A percentile compares a stretch with the other conserved stretches of the same genome.
Evolutionary conservation across 2,329 filamentous ascomycete species (phyloP).

Genomic region (Fusarium pseudograminearum): DNA sequence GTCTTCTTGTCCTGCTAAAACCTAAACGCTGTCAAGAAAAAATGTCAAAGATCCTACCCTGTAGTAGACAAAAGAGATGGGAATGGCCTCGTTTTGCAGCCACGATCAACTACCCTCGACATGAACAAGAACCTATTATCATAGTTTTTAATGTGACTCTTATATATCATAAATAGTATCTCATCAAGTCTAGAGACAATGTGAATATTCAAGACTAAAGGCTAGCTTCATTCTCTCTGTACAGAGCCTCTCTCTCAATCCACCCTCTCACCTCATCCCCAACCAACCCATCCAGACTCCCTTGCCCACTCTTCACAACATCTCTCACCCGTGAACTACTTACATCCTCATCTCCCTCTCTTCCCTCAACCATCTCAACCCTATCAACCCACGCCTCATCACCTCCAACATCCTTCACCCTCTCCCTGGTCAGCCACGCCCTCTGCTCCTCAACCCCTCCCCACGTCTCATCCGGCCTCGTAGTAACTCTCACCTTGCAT

Average conservation of each 20-base stretch:
- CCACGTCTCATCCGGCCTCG: slow-evolving; percentile 71
- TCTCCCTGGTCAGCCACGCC: slow-evolving; percentile 62
- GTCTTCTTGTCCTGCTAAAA: background rate
- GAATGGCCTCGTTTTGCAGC: background rate
- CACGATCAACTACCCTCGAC: background rate
- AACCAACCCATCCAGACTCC: slow-evolving; percentile 65
- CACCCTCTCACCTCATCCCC: slow-evolving; percentile 67
- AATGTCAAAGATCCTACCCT: background rate
- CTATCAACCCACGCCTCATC: slow-evolving; percentile 67
- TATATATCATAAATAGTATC: background rate
- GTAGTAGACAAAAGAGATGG: background rate
- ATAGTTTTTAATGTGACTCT: no score
- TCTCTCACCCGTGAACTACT: slow-evolving; percentile 74
- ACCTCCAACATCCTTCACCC: slow-evolving; percentile 66
- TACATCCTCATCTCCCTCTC: slow-evolving; percentile 58
- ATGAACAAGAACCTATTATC: background rate
- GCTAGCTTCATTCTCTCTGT: slow-evolving; percentile 53
- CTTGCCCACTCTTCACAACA: slow-evolving; percentile 63
- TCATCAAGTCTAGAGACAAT: no score
- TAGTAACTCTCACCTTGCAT: slow-evolving; percentile 72
- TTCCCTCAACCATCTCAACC: slow-evolving; percentile 70
- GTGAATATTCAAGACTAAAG: background rate
- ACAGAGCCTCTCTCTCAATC: slow-evolving; percentile 68
- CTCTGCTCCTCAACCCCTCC: slow-evolving; percentile 59
- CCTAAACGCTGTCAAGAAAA: background rate